These are phyloP conservation scores for Plectranthus barbatus DNA, from an alignment of 257 asterid genomes.

Conservation along the genomic window DNA sequence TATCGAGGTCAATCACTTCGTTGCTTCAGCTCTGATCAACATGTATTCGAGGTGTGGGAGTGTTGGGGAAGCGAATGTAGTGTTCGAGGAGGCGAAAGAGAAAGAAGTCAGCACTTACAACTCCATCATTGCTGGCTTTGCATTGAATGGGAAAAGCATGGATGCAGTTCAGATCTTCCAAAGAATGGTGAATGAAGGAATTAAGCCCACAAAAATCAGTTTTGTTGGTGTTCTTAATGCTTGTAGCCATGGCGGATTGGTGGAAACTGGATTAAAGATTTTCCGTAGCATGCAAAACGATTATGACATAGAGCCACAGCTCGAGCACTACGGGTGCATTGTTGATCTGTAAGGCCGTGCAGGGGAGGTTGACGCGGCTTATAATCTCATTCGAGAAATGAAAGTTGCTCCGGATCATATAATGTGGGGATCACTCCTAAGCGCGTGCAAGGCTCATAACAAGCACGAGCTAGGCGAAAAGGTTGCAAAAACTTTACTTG, in stretches of 20 bases:
- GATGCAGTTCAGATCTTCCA: no score
- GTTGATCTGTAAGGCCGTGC: conserved; percentile 58
- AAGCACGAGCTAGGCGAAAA: conserved; percentile 32
- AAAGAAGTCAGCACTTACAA: no score
- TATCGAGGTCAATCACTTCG: conserved; percentile 32
- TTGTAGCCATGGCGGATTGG: conserved; percentile 47
- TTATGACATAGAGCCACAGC: conserved; percentile 25
- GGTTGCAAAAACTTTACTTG: conserved; percentile 21
- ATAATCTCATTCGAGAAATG: no score
- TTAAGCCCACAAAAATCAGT: no score
- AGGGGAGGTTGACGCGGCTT: conserved; percentile 45
- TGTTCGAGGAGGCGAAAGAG: conserved; percentile 24
- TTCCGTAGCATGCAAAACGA: conserved; percentile 29
- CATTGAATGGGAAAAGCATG: no score
- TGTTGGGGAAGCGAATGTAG: conserved; percentile 34
- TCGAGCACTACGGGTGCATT: conserved; percentile 53
- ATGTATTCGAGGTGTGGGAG: conserved; percentile 53
- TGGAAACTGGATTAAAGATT: conserved; percentile 30
- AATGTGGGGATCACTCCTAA: conserved; percentile 45
- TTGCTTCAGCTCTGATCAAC: conserved; percentile 44
- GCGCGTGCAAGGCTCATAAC: conserved; percentile 43
- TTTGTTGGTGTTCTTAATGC: conserved; percentile 46
- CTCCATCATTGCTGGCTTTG: no score
- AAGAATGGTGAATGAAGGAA: no score
- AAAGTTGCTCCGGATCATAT: no score